Base-by-base conservation (phyloP, 345 rosid species). In the Aegle marmelos region DNA sequence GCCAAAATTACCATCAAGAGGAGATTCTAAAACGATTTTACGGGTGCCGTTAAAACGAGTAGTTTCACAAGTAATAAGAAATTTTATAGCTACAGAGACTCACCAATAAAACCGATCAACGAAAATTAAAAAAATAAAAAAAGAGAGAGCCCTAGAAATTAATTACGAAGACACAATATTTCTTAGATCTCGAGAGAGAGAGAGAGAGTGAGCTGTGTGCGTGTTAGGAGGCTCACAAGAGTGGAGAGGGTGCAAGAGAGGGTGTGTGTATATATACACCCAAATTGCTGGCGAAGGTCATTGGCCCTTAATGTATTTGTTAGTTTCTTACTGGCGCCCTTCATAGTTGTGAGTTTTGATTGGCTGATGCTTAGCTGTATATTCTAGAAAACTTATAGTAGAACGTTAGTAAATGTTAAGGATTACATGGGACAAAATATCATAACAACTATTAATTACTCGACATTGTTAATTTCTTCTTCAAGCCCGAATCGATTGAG, bases 341-440 rank as follows among this genome's bases (percentile, higher is more conserved):
- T 61, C 27, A 9, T 11, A 16, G 31, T 53, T 69, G 7, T 50
- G 39, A 57, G 39, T 41, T 75, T 61, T 79, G 33, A 70, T 82
- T 78, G 87, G 86, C 41, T 34, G 28, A 66, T 73, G 85, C 85
- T 76, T 76, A 76, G 85, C 87, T 80, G 87, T 82, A 76, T 25
- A 59, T 72, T 79, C 72, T 65, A 57, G 54, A 56, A 21, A 31
- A 56, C 2, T 6, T 63, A 17, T 17, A 53, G 22, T 17, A 5
- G 21, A 16, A 53, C 22, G 22, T 19, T 53, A 17, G 21, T 53
- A 53, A 16, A 17, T 6, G 7, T 53, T 5, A 53, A 53, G 21
- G 22, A 53, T 16, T 17, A 53, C 17, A 16, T 53, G 50, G 50
- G 50, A 45, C 50, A 53, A 17, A 16, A 53, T 16, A 53, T 53